Evolutionary conservation across 1,284 basidiomycete species (phyloP).

Genomic region (Mycena sp.): DNA sequence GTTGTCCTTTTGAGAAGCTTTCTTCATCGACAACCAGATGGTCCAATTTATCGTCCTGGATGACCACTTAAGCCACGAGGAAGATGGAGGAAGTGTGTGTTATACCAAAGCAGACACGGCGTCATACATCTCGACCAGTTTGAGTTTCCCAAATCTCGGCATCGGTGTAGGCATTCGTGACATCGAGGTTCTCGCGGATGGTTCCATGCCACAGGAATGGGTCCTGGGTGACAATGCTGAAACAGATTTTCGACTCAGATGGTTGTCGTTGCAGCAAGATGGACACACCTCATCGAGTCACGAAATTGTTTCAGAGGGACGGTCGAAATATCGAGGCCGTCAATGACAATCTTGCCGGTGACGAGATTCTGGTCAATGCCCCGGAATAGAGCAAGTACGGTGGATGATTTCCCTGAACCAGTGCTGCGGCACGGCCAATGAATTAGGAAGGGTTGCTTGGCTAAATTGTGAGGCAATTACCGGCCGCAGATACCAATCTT

Average conservation of each 20-base stretch:
- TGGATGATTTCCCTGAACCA: slow-evolving; percentile 1
- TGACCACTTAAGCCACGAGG: background rate
- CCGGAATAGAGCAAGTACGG: slow-evolving; percentile 1
- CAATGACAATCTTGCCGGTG: background rate
- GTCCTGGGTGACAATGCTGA: no score
- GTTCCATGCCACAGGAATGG: slow-evolving; percentile 15
- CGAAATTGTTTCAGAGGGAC: background rate
- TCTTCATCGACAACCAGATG: slow-evolving; percentile 14
- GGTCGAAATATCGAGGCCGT: slow-evolving; percentile 1
- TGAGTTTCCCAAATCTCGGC: slow-evolving; percentile 6
- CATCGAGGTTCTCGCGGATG: slow-evolving; percentile 4
- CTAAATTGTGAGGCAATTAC: background rate
- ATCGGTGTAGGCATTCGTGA: background rate
- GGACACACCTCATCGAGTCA: slow-evolving; percentile 2
- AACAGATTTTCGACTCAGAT: background rate
- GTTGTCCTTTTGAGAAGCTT: slow-evolving; percentile 14
- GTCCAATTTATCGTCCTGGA: slow-evolving; percentile 9
- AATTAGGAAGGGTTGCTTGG: background rate
- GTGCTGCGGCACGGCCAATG: background rate
- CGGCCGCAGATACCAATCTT: slow-evolving; percentile 18
- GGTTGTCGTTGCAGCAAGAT: background rate
- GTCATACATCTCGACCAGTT: slow-evolving; percentile 16
- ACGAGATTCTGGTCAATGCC: slow-evolving; percentile 12
- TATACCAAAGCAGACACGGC: slow-evolving; percentile 10
- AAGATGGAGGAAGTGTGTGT: background rate